Evolutionary conservation across 2,329 filamentous ascomycete genomes (phyloP).

Genomic region (Colletotrichum sp.): DNA sequence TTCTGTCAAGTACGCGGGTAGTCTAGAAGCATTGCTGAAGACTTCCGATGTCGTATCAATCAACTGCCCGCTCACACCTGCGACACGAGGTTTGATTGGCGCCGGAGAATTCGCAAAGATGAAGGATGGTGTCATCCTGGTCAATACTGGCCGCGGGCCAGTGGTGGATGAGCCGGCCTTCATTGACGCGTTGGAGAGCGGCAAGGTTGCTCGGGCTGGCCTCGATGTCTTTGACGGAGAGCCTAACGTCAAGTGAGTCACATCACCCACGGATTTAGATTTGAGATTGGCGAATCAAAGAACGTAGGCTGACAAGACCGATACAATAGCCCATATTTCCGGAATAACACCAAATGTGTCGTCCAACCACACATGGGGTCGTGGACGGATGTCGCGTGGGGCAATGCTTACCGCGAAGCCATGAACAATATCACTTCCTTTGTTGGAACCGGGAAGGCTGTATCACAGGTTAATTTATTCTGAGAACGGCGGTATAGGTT

Average conservation of each 20-base stretch:
- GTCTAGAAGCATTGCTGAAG: not conserved
- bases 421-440: too few species aligned
- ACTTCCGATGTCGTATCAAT: not conserved
- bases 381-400: too few species aligned
- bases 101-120: fast-evolving
- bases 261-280: too few species aligned
- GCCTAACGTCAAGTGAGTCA: not conserved
- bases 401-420: too few species aligned
- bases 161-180: not conserved
- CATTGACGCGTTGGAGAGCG: not conserved
- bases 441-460: too few species aligned
- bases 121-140: not conserved
- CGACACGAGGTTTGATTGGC: not conserved
- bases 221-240: not conserved
- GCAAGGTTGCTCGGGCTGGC: not conserved
- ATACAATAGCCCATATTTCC: too few species aligned
- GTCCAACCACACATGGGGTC: too few species aligned
- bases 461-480: too few species aligned
- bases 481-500: too few species aligned
- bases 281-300: too few species aligned
- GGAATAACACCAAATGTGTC: too few species aligned
- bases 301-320: too few species aligned
- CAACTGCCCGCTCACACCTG: not conserved
- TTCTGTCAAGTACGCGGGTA: fast-evolving
- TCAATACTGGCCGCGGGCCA: not conserved